phyloP scores from a whole-genome alignment of 2,329 filamentous ascomycete species.

The Pyrenochaeta sp. region DNA sequence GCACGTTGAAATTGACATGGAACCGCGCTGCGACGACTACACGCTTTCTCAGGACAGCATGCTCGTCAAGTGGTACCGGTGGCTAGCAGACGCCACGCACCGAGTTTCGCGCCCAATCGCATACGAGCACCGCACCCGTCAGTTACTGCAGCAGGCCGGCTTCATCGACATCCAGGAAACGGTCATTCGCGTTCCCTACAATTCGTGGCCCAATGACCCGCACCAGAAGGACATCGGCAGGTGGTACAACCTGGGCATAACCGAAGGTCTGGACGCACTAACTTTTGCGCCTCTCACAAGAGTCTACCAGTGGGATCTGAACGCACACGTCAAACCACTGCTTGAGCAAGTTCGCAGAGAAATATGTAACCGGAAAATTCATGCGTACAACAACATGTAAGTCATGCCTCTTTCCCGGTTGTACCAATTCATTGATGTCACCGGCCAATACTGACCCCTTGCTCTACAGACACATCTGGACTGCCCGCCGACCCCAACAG shows the following conservation, averaged over 20 bases:
- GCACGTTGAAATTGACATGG: constrained; percentile 88
- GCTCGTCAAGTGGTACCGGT: constrained; percentile 73
- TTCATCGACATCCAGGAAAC: constrained; percentile 82
- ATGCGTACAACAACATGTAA: constrained; percentile 80
- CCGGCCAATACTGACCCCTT: constrained; percentile 39
- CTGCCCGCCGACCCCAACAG: constrained; percentile 55
- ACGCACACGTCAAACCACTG: constrained; percentile 69
- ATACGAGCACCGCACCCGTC: constrained; percentile 69
- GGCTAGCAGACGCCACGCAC: constrained; percentile 73
- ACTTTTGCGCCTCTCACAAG: constrained; percentile 77
- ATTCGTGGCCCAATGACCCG: constrained; percentile 73
- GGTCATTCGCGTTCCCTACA: constrained; percentile 74
- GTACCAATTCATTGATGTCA: constrained; percentile 37
- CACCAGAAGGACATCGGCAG: constrained; percentile 73
- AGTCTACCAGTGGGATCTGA: constrained; percentile 66
- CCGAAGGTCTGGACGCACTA: constrained; percentile 75
- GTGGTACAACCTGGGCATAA: constrained; percentile 85
- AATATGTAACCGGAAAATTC: constrained; percentile 72
- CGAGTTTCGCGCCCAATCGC: constrained; percentile 70
- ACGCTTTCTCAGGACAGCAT: constrained; percentile 66
- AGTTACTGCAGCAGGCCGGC: constrained; percentile 72
- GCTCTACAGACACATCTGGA: constrained; percentile 57
- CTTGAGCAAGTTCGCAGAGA: constrained; percentile 71
- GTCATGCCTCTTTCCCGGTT: constrained; percentile 49
- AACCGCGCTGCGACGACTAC: constrained; percentile 74